Evolutionary conservation across 192 early-diverging fungal species (phyloP).

Genomic region (Coemansia furcata): DNA sequence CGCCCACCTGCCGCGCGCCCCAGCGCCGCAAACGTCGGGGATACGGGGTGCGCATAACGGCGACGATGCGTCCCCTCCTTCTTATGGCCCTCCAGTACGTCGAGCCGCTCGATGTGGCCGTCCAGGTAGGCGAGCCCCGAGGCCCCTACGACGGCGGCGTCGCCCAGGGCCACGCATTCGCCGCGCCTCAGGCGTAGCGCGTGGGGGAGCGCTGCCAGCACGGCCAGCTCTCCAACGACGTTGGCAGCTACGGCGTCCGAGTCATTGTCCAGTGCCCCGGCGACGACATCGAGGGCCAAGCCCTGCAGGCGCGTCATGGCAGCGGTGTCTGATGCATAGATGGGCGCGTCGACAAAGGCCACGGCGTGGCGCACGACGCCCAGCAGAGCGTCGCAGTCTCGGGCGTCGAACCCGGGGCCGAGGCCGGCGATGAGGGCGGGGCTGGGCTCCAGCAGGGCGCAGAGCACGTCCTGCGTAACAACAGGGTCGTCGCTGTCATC

Average conservation of each 20-base stretch:
- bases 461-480: slow-evolving; percentile 35
- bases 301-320: slow-evolving; percentile 65
- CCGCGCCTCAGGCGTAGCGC: background rate
- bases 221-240: slow-evolving; percentile 27
- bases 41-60: background rate
- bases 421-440: slow-evolving; percentile 7
- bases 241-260: slow-evolving; percentile 7
- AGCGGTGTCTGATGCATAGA: slow-evolving; percentile 55
- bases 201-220: slow-evolving; percentile 30
- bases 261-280: background rate
- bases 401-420: background rate
- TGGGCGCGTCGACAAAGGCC: slow-evolving; percentile 24
- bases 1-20: slow-evolving; percentile 18
- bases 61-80: background rate
- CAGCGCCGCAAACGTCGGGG: slow-evolving; percentile 25
- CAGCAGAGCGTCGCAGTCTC: slow-evolving; percentile 22
- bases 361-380: slow-evolving; percentile 11
- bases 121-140: background rate
- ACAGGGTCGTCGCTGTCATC: background rate
- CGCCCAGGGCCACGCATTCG: background rate
- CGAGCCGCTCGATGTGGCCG: background rate
- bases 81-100: background rate
- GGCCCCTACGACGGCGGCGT: background rate
- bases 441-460: slow-evolving; percentile 20
- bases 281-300: slow-evolving; percentile 62